Base-by-base conservation (phyloP, 345 rosid genomes). In the Hibiscus syriacus region DNA sequence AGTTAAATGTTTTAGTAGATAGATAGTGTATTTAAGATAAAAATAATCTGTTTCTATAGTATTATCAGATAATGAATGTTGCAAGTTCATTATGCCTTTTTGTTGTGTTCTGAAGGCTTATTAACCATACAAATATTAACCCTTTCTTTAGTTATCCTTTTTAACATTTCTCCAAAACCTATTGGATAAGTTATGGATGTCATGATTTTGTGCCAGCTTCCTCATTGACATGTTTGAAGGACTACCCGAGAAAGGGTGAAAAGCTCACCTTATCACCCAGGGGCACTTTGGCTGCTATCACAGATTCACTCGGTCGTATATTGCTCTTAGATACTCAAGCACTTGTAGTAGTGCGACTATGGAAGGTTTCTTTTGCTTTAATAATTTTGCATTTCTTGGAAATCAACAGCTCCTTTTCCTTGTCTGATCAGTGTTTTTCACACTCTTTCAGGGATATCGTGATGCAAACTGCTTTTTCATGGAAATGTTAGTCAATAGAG, bases 221-320 rank as follows among this genome's bases (percentile, higher is more conserved):
- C 74, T 83, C 96, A 25, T 80, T 94, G 84, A 94, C 99, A 67
- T 91, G 97, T 81, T 81, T 94, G 80, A 89, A 91, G 75, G 97
- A 94, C 86, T 76, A 85, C 32, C 99, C 97, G 43, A 86, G 99
- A 74, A 94, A 89, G 81, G 97, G 99, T 2, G 96, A 94, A 77
- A 89, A 84, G 80, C 71, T 55, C 25, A 67, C 52, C n/a, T 67
- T 67, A 55, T 94, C 96, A 10, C 99, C 99, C 12, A 89, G 96
- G 77, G 99, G 97, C 62, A 89, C 99, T 57, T 81, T 94, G 81
- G 99, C 99, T 77, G 96, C 99, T 5, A 86, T 94, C 59, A 89
- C 99, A 22, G 99, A 94, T 79, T 94, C 99, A 58, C 92, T 94
- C 75, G 99, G 97, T 71, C 97, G 99, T 29, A 89, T 94, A 76